phyloP scores from a whole-genome alignment of 2,329 filamentous ascomycete genomes.

The Xylaria sp. region DNA sequence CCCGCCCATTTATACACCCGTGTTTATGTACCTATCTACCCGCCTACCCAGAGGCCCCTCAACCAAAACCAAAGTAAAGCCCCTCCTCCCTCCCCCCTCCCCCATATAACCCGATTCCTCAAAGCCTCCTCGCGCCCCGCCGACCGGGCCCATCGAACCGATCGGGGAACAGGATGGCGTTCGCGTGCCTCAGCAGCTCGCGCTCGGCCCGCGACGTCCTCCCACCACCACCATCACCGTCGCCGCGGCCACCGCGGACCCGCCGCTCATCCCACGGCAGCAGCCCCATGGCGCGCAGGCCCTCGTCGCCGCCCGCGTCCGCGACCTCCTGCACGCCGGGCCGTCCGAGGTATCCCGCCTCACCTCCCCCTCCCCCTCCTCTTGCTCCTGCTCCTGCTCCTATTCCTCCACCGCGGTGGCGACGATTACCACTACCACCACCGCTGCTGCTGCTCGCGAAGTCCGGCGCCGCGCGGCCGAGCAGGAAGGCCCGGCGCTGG shows the following conservation, averaged over 20 bases:
- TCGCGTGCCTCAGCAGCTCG: slow-evolving; percentile 30
- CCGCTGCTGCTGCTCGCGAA: slow-evolving; percentile 62
- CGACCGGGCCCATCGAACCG: slow-evolving; percentile 23
- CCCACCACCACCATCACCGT: not conserved
- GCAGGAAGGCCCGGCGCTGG: slow-evolving; percentile 70
- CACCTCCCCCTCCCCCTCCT: slow-evolving; percentile 47
- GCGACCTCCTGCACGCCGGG: slow-evolving; percentile 46
- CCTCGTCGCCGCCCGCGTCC: slow-evolving; percentile 39
- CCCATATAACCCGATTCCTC: not conserved
- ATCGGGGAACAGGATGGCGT: slow-evolving; percentile 35
- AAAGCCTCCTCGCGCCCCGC: slow-evolving; percentile 1
- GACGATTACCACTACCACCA: slow-evolving; percentile 6
- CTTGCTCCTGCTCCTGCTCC: not conserved
- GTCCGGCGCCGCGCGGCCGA: slow-evolving; percentile 68
- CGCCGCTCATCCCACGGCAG: slow-evolving; percentile 36
- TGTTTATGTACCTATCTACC: too few relatives aligned
- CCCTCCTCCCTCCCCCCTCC: too few relatives aligned
- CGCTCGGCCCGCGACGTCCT: slow-evolving; percentile 13
- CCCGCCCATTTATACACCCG: too few relatives aligned
- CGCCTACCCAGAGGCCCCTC: not conserved
- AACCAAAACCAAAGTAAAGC: too few relatives aligned
- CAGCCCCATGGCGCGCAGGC: slow-evolving; percentile 49
- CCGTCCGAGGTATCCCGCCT: slow-evolving; percentile 56
- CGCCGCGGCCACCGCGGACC: not conserved
- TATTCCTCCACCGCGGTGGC: too few relatives aligned